Percentiles rank a stretch among this genome's conserved stretches.
Evolutionary conservation across 192 early-diverging fungal genomes (phyloP).

Genomic region (Coemansia sp.): DNA sequence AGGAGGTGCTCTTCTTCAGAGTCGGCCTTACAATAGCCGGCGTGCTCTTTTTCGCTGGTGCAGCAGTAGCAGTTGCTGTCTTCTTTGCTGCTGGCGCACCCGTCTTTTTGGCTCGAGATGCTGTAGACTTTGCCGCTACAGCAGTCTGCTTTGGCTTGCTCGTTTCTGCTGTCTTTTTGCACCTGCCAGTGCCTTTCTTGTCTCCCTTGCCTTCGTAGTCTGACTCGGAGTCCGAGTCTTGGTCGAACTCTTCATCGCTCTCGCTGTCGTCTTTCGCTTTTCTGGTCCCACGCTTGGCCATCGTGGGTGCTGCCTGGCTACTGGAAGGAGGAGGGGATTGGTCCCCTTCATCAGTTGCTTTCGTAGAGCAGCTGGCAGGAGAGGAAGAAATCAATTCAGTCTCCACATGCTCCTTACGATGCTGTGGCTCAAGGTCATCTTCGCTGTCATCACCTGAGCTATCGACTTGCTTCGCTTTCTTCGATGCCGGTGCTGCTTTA

Average conservation of each 20-base stretch:
- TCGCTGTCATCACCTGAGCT: not conserved
- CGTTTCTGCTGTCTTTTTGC: not conserved
- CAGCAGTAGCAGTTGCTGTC: not conserved
- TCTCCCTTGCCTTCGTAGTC: constrained; percentile 12
- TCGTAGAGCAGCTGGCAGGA: not conserved
- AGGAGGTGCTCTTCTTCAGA: not conserved
- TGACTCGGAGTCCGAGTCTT: constrained; percentile 9
- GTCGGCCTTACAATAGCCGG: not conserved
- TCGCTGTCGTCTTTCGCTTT: not conserved
- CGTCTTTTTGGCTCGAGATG: not conserved
- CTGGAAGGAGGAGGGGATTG: not conserved
- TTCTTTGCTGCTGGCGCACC: not conserved
- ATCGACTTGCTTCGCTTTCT: not conserved
- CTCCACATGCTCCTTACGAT: not conserved
- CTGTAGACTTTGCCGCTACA: not conserved
- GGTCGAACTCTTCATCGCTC: not conserved
- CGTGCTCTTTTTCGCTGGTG: not conserved
- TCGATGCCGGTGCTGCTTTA: too few species aligned
- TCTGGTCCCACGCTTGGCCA: constrained; percentile 8
- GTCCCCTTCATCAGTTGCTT: not conserved
- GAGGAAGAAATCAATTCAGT: not conserved
- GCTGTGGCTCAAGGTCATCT: not conserved
- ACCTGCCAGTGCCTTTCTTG: not conserved
- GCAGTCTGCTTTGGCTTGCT: not conserved
- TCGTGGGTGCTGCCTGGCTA: not conserved